Base-by-base conservation (phyloP, 371 early-diverging fungal species). In the Syncephalastrum racemosum region DNA sequence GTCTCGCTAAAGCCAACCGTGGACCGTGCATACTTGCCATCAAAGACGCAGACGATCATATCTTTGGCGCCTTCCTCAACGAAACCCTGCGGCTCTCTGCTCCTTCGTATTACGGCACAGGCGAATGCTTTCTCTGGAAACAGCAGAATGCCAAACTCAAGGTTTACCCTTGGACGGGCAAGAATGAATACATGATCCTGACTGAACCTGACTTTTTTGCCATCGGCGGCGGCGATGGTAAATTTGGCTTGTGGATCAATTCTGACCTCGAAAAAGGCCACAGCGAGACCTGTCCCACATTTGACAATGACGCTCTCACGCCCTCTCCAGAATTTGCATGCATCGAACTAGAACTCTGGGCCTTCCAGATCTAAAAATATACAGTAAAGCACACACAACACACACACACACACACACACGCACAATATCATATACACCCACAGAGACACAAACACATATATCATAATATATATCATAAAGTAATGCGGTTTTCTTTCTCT, bases 171-270 rank as follows among this genome's bases (percentile, higher is more conserved):
- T 92, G 95, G 80, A 89, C 94, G 8, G 96, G 94, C 31, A 81
- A 79, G 40, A 96, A 96, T 63, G 92, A 95, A 36, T 97, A 95
- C 64, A 84, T 93, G 71, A 82, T 96, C 4, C 67, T 93, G 27
- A 83, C 90, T 41, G 92, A 95, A 54, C 75, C 87, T 2, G 85
- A 88, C 22, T 93, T 86, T 60, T 83, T 97, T 42, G 95, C 95
- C 0, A 68, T 97, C 40, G 98, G 98, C 18, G 96, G 96, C 52
- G 96, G 90, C 2, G 85, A 90, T 60, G 93, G 93, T 20, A 78
- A 81, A 53, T 92, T 94, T 81, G 97, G 96, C 0, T 72, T 97
- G 20, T 97, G 92, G 92, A 64, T 97, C 20, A 89, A 96, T 59
- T 79, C 84, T 25, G 90, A 95, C 59, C 80, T 97, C 10, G 84